These are phyloP conservation scores for Suillus occidentalis DNA, from an alignment of 768 basidiomycete genomes.

Conservation along the genomic window DNA sequence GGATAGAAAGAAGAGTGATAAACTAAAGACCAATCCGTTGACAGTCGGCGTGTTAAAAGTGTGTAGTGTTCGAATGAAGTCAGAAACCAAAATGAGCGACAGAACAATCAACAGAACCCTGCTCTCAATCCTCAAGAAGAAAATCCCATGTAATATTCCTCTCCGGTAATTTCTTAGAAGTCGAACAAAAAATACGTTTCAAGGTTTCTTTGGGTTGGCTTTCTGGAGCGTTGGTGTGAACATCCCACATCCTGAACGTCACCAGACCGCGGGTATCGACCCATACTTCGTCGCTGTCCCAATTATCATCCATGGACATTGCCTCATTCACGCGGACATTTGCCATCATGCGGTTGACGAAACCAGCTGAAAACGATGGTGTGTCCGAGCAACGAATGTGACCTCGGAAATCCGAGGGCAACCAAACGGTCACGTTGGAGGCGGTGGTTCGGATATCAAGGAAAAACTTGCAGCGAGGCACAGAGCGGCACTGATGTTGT, in stretches of 20 bases:
- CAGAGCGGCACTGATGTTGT: constrained; percentile 52
- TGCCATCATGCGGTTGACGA: constrained; percentile 63
- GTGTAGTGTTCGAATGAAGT: constrained; percentile 5
- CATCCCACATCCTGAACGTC: constrained; percentile 80
- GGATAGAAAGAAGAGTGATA: neutral
- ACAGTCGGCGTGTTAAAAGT: neutral
- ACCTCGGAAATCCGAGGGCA: constrained; percentile 79
- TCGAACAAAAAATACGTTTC: constrained; percentile 62
- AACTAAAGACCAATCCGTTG: neutral
- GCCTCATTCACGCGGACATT: constrained; percentile 51
- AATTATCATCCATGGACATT: constrained; percentile 25
- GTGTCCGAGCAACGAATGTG: constrained; percentile 56
- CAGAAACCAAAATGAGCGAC: constrained; percentile 17
- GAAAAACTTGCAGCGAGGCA: constrained; percentile 54
- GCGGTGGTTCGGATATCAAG: constrained; percentile 63
- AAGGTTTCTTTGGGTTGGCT: constrained; percentile 58
- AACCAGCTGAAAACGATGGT: constrained; percentile 66
- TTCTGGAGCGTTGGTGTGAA: constrained; percentile 64
- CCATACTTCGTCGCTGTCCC: constrained; percentile 60
- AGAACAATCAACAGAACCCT: neutral
- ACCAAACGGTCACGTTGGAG: constrained; percentile 74
- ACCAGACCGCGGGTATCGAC: constrained; percentile 61
- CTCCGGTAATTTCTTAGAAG: constrained; percentile 51
- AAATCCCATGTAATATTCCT: constrained; percentile 74
- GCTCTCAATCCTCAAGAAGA: constrained; percentile 61